Conservation (phyloP, 106 monocot species). For the Dendrobium nobile region DNA sequence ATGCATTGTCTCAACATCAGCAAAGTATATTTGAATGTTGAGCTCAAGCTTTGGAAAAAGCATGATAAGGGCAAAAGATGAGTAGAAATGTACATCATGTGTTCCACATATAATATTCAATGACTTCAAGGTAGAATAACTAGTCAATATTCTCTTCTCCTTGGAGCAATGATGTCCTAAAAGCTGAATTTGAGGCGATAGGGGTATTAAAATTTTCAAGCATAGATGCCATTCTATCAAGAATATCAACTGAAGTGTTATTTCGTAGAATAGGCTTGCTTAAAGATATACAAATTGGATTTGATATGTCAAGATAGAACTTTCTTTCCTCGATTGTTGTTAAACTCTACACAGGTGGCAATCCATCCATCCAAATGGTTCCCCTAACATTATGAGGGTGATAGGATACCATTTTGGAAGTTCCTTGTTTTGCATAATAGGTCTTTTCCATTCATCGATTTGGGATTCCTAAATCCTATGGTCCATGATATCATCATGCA, state of each 20-base stretch:
- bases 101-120: slow-evolving; percentile 95
- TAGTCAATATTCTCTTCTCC: slow-evolving; percentile 85
- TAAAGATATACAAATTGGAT: slow-evolving; percentile 14
- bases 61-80: slow-evolving; percentile 68
- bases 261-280: slow-evolving; percentile 10
- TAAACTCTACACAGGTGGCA: slow-evolving; percentile 62
- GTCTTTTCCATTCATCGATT: slow-evolving; percentile 95
- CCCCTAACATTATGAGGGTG: slow-evolving; percentile 94
- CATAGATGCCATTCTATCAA: slow-evolving; percentile 64
- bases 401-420: slow-evolving; percentile 84
- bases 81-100: slow-evolving; percentile 96
- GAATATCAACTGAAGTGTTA: slow-evolving; percentile 45
- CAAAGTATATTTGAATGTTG: slow-evolving; percentile 66
- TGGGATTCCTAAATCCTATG: slow-evolving; percentile 69
- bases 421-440: slow-evolving; percentile 70
- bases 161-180: slow-evolving; percentile 60
- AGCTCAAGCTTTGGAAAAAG: slow-evolving; percentile 80
- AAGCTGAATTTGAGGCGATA: slow-evolving; percentile 44
- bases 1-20: slow-evolving; percentile 63
- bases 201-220: slow-evolving; percentile 59
- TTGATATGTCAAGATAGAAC: slow-evolving; percentile 57
- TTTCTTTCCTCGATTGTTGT: slow-evolving; percentile 58
- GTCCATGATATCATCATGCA: slow-evolving; percentile 15
- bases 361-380: slow-evolving; percentile 98
- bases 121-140: slow-evolving; percentile 90